Evolutionary conservation across 805 yeast genomes (phyloP).

Genomic region (Kodamaea kakaduensis): DNA sequence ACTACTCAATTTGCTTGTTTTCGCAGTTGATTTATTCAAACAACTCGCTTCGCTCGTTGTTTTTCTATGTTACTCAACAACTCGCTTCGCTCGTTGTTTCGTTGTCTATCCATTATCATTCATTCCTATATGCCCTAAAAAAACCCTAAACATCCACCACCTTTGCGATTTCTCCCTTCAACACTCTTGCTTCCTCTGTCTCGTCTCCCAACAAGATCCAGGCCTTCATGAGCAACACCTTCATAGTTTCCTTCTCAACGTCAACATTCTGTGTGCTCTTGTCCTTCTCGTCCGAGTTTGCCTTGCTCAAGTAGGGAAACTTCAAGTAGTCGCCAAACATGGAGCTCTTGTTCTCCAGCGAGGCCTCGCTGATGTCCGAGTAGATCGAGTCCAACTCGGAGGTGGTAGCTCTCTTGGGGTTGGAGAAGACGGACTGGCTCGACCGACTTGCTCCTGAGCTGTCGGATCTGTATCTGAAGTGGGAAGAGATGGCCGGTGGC

Average conservation of each 20-base stretch:
- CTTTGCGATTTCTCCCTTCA: conserved; percentile 13
- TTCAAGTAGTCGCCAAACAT: conserved; percentile 21
- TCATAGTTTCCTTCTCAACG: conserved; percentile 26
- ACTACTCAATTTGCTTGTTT: too few species aligned
- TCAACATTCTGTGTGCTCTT: conserved; percentile 6
- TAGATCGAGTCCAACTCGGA: conserved; percentile 15
- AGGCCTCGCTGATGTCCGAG: conserved; percentile 15
- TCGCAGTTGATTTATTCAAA: too few species aligned
- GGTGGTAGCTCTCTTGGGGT: conserved; percentile 6
- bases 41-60: too few species aligned
- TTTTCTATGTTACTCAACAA: too few species aligned
- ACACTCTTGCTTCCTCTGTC: conserved; percentile 10
- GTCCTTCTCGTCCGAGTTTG: conserved; percentile 1
- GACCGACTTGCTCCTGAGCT: conserved; percentile 16
- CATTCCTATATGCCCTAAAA: conserved; percentile 5
- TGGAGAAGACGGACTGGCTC: conserved; percentile 21
- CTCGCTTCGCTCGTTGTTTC: too few species aligned
- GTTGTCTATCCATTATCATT: too few species aligned
- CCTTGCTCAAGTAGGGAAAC: conserved; percentile 15
- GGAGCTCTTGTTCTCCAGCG: conserved; percentile 9
- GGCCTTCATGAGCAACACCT: conserved; percentile 25
- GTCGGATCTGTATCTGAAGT: conserved; percentile 11
- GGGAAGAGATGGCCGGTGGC: conserved; percentile 15
- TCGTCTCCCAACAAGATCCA: conserved; percentile 18
- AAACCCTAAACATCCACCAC: conserved; percentile 10